Evolutionary conservation across 2,329 filamentous ascomycete species (phyloP).

Genomic region (Cercospora sojina): DNA sequence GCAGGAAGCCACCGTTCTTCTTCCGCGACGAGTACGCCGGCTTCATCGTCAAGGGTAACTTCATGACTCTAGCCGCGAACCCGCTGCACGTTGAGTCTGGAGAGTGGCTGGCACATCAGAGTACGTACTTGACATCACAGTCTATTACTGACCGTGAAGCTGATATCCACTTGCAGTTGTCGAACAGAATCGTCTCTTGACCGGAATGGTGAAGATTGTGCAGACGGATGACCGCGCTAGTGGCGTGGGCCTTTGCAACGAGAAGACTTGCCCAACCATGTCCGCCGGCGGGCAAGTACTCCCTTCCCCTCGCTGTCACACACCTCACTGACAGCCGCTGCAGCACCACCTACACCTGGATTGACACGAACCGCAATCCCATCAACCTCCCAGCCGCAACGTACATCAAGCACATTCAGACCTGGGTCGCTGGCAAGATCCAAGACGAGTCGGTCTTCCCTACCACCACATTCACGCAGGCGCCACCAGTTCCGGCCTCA

Average conservation of each 20-base stretch:
- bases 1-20: slow-evolving; percentile 59
- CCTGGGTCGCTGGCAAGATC: slow-evolving; percentile 96
- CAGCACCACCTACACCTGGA: slow-evolving; percentile 96
- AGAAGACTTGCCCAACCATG: slow-evolving; percentile 82
- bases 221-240: slow-evolving; percentile 71
- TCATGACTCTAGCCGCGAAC: slow-evolving; percentile 89
- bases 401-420: slow-evolving; percentile 93
- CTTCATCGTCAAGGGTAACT: slow-evolving; percentile 94
- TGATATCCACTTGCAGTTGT: slow-evolving; percentile 61
- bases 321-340: neutral
- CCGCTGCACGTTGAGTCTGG: slow-evolving; percentile 91
- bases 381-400: slow-evolving; percentile 89
- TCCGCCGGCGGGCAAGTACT: slow-evolving; percentile 84
- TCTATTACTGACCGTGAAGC: neutral
- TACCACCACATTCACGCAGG: slow-evolving; percentile 72
- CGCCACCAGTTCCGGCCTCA: slow-evolving; percentile 53
- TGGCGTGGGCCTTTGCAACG: slow-evolving; percentile 77
- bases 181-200: slow-evolving; percentile 85
- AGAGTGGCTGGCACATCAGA: slow-evolving; percentile 94
- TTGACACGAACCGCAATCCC: slow-evolving; percentile 81
- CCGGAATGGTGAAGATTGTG: slow-evolving; percentile 84
- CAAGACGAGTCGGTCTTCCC: slow-evolving; percentile 88
- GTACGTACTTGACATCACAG: slow-evolving; percentile 51
- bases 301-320: neutral
- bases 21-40: slow-evolving; percentile 73